Evolutionary conservation across 2,329 filamentous ascomycete genomes (phyloP).

Genomic region (Colletotrichum neosansevieriae): DNA sequence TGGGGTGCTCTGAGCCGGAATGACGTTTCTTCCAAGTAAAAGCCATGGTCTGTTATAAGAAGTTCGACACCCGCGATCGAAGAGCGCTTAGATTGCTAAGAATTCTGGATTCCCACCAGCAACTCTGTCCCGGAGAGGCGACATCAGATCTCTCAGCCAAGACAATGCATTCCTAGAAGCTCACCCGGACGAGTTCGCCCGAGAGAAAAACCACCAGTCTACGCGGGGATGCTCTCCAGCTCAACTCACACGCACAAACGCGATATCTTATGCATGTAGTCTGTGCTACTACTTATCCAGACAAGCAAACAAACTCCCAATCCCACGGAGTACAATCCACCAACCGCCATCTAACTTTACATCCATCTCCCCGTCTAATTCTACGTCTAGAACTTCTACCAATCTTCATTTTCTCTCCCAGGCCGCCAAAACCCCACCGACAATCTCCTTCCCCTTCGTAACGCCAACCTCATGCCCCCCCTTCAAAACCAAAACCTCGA

Average conservation of each 20-base stretch:
- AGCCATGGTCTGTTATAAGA: too few species aligned
- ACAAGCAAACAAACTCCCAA: not conserved
- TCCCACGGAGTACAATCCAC: not conserved
- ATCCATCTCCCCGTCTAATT: not conserved
- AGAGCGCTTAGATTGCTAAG: too few species aligned
- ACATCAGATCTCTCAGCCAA: slow-evolving; percentile 5
- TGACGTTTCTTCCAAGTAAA: too few species aligned
- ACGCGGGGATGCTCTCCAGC: not conserved
- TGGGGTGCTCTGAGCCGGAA: too few species aligned
- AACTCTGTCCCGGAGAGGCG: not conserved
- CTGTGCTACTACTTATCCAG: not conserved
- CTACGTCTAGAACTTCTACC: not conserved
- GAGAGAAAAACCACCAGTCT: not conserved
- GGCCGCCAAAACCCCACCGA: slow-evolving; percentile 52
- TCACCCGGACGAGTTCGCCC: not conserved
- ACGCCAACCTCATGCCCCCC: slow-evolving; percentile 80
- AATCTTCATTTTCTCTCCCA: slow-evolving; percentile 44
- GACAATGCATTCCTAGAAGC: not conserved
- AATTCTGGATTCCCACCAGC: too few species aligned
- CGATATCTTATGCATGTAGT: not conserved
- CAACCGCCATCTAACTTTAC: not conserved
- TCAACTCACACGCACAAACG: not conserved
- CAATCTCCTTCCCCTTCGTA: slow-evolving; percentile 69
- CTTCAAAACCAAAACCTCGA: slow-evolving; percentile 67
- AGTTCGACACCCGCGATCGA: too few species aligned